Evolutionary conservation across 352 stramenopile species (phyloP).

Genomic region (Phytophthora litchii): DNA sequence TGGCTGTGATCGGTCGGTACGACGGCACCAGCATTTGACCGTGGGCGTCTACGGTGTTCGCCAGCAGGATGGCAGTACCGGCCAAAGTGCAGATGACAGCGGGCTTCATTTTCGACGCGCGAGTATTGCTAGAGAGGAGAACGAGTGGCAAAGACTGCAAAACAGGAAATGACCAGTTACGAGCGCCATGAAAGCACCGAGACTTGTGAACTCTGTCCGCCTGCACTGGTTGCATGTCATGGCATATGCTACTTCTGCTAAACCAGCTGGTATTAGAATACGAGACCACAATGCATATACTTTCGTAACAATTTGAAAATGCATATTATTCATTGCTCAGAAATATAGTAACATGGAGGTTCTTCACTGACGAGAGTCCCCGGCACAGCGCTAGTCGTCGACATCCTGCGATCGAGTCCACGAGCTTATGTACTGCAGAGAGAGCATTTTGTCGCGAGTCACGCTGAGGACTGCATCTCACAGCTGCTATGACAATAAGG

Average conservation of each 20-base stretch:
- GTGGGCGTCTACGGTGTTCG: constrained; percentile 33
- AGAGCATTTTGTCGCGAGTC: constrained; percentile 8
- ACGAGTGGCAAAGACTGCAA: constrained; percentile 8
- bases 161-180: constrained; percentile 8
- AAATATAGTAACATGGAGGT: neutral
- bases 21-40: constrained; percentile 43
- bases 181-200: neutral
- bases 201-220: too few species aligned
- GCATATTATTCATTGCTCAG: neutral
- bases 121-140: neutral
- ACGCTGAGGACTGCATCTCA: neutral
- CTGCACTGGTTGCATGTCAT: too few species aligned
- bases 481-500: too few species aligned
- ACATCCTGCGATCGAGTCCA: neutral
- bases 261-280: neutral
- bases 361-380: neutral
- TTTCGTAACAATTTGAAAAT: neutral
- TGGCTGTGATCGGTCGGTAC: constrained; percentile 44
- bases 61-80: constrained; percentile 26
- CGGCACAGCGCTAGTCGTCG: too few species aligned
- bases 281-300: neutral
- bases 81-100: constrained; percentile 33
- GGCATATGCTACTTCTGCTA: neutral
- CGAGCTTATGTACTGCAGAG: neutral
- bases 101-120: constrained; percentile 33